Evolutionary conservation across 441 rosid genomes (phyloP).

Genomic region (Erodium texanum): DNA sequence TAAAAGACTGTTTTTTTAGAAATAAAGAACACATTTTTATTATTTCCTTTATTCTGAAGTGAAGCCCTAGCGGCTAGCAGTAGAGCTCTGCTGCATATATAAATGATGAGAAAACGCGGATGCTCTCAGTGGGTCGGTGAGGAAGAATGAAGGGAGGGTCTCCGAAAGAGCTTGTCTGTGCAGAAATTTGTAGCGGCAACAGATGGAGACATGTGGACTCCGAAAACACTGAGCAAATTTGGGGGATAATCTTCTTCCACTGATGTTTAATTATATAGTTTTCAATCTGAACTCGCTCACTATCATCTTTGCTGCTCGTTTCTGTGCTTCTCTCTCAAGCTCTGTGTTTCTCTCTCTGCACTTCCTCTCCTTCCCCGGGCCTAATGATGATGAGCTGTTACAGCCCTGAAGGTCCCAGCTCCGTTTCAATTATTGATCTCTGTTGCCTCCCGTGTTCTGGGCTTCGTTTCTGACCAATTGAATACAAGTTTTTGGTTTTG

Average conservation of each 20-base stretch:
- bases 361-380: neutral
- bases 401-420: neutral
- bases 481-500: neutral
- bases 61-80: neutral
- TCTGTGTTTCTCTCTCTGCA: neutral
- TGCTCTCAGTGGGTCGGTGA: neutral
- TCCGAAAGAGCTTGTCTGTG: neutral
- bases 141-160: neutral
- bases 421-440: no score
- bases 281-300: constrained; percentile 3
- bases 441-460: neutral
- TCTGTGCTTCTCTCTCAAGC: constrained; percentile 1
- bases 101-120: neutral
- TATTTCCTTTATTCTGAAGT: no score
- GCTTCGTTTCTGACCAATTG: neutral
- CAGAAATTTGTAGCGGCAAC: neutral
- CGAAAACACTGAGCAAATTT: neutral
- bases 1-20: no score
- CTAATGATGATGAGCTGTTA: neutral
- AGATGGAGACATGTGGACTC: neutral
- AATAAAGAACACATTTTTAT: no score
- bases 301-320: neutral
- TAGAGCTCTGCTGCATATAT: neutral
- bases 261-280: neutral
- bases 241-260: neutral